A percentile compares a stretch with the other conserved stretches of the same genome.
Evolutionary conservation across 83 land plant genomes (phyloP).

Genomic region (Thuja plicata): DNA sequence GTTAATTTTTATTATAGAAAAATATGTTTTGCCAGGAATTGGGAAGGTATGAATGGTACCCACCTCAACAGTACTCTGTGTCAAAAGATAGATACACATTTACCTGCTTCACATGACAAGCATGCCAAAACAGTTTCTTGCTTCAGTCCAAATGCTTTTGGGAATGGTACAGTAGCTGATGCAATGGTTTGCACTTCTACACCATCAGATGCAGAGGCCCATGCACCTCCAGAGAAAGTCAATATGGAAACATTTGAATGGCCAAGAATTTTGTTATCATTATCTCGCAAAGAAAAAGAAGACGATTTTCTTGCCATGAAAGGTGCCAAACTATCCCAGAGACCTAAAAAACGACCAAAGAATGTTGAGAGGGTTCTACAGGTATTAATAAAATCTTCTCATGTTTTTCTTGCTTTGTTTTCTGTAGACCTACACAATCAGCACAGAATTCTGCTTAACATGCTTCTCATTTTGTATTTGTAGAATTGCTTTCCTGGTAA

Average conservation of each 20-base stretch:
- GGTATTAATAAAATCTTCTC: conserved; percentile 27
- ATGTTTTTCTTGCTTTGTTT: neutral
- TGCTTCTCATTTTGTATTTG: conserved; percentile 12
- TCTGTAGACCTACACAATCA: conserved; percentile 2
- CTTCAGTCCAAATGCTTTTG: neutral
- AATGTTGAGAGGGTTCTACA: conserved; percentile 42
- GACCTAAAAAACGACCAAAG: conserved; percentile 50
- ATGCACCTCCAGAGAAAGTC: conserved; percentile 20
- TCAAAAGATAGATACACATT: neutral
- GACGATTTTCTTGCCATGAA: conserved; percentile 54
- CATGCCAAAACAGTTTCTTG: conserved; percentile 3
- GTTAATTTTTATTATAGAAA: neutral
- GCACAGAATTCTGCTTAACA: neutral
- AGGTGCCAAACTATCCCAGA: conserved; percentile 51
- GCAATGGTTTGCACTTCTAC: neutral
- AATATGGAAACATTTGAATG: conserved; percentile 38
- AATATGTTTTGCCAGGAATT: neutral
- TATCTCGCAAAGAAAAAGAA: conserved; percentile 57
- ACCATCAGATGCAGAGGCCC: neutral
- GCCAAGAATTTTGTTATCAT: conserved; percentile 42
- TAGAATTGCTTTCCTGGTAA: conserved; percentile 75
- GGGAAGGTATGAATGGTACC: neutral
- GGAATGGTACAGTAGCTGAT: neutral
- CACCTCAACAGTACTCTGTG: neutral
- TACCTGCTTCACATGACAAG: neutral